Evolutionary conservation across 2,329 filamentous ascomycete species (phyloP), one percentile per base, ranked within the genome.

Genomic region (Zymoseptoria brevis): DNA sequence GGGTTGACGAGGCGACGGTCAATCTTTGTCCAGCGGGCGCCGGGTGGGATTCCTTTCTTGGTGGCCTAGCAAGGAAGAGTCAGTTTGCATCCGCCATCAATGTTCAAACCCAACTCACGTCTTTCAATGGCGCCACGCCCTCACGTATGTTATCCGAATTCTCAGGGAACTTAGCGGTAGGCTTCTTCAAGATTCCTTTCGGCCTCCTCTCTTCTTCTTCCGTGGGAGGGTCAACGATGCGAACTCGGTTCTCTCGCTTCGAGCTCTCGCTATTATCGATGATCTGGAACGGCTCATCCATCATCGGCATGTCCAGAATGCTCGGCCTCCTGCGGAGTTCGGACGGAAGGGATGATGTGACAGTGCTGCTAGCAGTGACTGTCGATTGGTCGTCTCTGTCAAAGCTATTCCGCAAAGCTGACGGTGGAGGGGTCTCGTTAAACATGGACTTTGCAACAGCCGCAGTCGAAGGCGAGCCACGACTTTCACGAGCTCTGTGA

Each of bases 11-110:
- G 82, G 65, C 87, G 86, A 58, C 92, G 85, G 71, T 88, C 89
- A 70, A 97, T 92, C 77, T 94, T 96, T 53, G 92, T 96, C 92
- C 92, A 96, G 57, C 90, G 84, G 35, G 92, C 92, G 59, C 88
- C 89, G 0, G 86, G 76, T 4, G 78, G 78, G 22, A 75, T 74
- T 53, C 72, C 73, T 59, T 73, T 72, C 57, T 71, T 70, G 26
- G 64, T 70, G 5, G 70, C 68, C 71, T 73, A 53, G 13, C n/a
- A 52, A 35, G 26, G n/a, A 41, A 13, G 50, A 11, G 58, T 64
- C 53, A 64, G 64, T 55, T 16, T 53, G 24, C 35, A 16, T 45
- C 16, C 35, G 11, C 54, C 49, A 50, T 21, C 11, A 16, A 53
- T 21, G 26, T 6, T 29, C 1, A 16, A 30, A 41, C 9, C 49